These are phyloP conservation scores for Lactarius hengduanensis DNA, from an alignment of 768 basidiomycete genomes.

Conservation along the genomic window DNA sequence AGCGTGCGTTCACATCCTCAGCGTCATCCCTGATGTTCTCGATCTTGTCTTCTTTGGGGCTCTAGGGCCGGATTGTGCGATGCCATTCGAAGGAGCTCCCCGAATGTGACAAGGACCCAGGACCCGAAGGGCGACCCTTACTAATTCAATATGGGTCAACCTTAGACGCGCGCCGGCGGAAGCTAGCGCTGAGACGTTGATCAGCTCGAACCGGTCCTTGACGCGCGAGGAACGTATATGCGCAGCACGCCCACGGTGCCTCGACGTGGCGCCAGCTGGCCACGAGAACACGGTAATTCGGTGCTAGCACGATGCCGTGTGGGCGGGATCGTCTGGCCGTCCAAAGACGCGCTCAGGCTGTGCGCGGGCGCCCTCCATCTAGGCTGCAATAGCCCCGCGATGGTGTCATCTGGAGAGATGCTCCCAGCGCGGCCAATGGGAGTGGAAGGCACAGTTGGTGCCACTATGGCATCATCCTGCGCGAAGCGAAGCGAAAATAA, in stretches of 20 bases:
- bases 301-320: neutral
- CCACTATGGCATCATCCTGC: slow-evolving; percentile 2
- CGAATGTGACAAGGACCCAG: neutral
- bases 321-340: neutral
- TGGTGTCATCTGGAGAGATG: slow-evolving; percentile 11
- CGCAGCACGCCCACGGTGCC: neutral
- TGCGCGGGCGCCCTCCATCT: neutral
- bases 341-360: neutral
- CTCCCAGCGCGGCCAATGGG: neutral
- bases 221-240: neutral
- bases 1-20: neutral
- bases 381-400: slow-evolving; percentile 10
- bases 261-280: neutral
- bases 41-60: slow-evolving; percentile 12
- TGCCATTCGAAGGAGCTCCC: neutral
- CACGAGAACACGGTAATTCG: neutral
- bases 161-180: slow-evolving; percentile 2
- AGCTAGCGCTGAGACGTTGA: slow-evolving; percentile 3
- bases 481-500: neutral
- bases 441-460: neutral
- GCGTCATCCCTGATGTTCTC: neutral
- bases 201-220: slow-evolving; percentile 13
- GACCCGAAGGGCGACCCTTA: neutral
- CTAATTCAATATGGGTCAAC: neutral
- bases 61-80: neutral